A percentile compares a stretch with the other conserved stretches of the same genome.
Evolutionary conservation across 495 filamentous ascomycete species (phyloP).

Genomic region (Neurospora sp.): DNA sequence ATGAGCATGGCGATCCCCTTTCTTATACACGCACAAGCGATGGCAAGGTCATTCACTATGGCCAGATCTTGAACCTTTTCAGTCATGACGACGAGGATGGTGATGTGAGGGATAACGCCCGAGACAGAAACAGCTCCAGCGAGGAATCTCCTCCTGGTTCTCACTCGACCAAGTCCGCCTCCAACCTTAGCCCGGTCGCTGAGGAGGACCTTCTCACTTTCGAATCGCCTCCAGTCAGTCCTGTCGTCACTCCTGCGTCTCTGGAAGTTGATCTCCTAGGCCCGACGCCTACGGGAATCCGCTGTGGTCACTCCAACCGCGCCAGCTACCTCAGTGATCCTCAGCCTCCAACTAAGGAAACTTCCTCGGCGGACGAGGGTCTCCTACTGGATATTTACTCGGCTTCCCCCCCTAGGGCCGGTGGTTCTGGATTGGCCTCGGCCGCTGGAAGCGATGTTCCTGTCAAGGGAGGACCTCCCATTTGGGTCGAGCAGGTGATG

Average conservation of each 20-base stretch:
- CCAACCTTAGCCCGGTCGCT: neutral
- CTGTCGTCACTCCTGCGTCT: neutral
- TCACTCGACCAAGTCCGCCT: neutral
- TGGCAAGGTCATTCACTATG: slow-evolving; percentile 21
- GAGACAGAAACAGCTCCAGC: neutral
- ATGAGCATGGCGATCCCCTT: neutral
- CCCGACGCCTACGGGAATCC: neutral
- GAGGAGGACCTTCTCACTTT: neutral
- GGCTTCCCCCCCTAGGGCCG: neutral
- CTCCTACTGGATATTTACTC: neutral
- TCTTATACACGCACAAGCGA: slow-evolving; percentile 12
- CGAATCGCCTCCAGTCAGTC: neutral
- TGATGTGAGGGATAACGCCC: neutral
- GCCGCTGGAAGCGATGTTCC: neutral
- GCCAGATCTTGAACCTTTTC: slow-evolving; percentile 24
- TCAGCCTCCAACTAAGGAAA: neutral
- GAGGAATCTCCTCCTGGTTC: neutral
- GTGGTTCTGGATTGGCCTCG: neutral
- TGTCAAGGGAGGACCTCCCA: neutral
- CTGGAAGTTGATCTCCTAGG: neutral
- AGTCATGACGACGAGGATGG: slow-evolving; percentile 16
- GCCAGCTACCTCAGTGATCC: neutral
- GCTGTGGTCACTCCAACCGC: neutral
- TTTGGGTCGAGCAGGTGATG: neutral
- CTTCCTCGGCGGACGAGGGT: neutral